Base-by-base conservation (phyloP, 164 flowering plant species). In the Vitis amurensis region DNA sequence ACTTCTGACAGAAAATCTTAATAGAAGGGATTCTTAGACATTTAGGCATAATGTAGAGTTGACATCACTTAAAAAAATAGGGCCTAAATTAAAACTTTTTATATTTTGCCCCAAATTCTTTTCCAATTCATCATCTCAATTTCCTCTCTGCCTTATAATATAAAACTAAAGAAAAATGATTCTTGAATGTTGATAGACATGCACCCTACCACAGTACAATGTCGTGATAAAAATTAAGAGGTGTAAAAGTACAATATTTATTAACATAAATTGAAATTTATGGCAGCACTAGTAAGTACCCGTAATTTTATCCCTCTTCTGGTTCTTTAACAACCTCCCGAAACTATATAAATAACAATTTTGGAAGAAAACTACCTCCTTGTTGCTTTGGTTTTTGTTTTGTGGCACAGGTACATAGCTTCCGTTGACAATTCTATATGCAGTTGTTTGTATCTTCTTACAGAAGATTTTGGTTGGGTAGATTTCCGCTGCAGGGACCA, bases 391-490 rank as follows among this genome's bases (percentile, higher is more conserved):
- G 53, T 72, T 64, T 62, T 75, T 74, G 17, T 57, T 16, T 44
- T 53, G 71, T 56, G 74, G 47, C 10, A 58, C 51, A 13, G 88
- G 85, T 27, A 88, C 77, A 67, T 86, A 87, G 83, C 94, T 89
- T 71, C 82, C 87, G 61, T 70, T 73, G 48, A 80, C 87, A 74
- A 86, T 73, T 63, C 80, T 82, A 80, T 82, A 84, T 4, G 87
- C 59, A 55, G 71, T 30, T 17, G 89, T 85, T 73, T 92, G 95
- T 16, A 89, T 71, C 66, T 73, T 77, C 81, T 80, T 82, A 67
- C 79, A 79, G 53, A 85, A 81, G 76, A 76, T 76, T 66, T 77
- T 5, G 15, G 49, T 70, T 2, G 84, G 74, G 72, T 68, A 61
- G 13, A 71, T 49, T 55, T 67, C 74, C 29, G 59, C 52, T 48